A percentile compares a stretch with the other conserved stretches of the same genome.
Conservation (phyloP, 139 green algal genomes). For the Chlamydomonas incerta region DNA sequence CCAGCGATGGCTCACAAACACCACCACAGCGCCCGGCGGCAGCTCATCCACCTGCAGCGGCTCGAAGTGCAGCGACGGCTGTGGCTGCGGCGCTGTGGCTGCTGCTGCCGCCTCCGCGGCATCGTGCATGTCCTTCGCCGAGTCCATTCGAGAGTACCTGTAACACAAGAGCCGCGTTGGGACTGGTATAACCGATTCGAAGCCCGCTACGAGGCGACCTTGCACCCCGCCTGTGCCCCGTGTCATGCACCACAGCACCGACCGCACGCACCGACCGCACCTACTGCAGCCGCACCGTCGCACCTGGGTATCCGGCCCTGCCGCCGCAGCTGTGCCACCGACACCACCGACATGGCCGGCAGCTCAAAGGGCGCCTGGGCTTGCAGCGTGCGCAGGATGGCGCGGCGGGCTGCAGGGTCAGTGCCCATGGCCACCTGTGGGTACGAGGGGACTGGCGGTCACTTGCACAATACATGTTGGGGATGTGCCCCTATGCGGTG, state of each 20-base stretch:
- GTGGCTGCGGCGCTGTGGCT: too few species aligned
- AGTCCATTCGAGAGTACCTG: background rate
- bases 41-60: constrained; percentile 9
- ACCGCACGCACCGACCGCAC: too few species aligned
- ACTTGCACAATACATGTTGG: background rate
- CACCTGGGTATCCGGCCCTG: constrained; percentile 29
- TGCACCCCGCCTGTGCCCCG: too few species aligned
- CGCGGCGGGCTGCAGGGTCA: background rate
- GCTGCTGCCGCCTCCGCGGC: too few species aligned
- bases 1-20: constrained; percentile 45
- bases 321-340: constrained; percentile 2
- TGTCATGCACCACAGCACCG: too few species aligned
- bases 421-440: constrained; percentile 11
- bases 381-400: background rate
- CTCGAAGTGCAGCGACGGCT: background rate
- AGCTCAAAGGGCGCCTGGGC: constrained; percentile 15
- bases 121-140: background rate
- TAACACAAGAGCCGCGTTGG: too few species aligned
- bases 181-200: too few species aligned
- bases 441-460: too few species aligned
- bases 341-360: constrained; percentile 26
- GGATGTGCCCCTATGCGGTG: too few species aligned
- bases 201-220: too few species aligned
- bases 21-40: constrained; percentile 1
- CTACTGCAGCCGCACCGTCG: background rate